These are phyloP conservation scores for Trapa incisa DNA, from an alignment of 345 rosid species.

Conservation along the genomic window DNA sequence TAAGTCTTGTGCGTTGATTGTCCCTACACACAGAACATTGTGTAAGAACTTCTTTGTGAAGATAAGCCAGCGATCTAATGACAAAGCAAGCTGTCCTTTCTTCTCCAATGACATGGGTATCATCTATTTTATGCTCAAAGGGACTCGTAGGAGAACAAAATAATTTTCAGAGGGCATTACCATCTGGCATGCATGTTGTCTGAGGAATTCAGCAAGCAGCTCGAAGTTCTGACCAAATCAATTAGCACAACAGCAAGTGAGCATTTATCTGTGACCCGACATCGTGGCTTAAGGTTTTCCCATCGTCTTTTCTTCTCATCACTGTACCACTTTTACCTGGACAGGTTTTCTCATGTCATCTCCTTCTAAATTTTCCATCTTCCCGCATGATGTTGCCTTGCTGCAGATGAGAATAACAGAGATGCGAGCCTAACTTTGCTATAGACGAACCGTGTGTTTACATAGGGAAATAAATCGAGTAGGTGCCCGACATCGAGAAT, in stretches of 20 bases:
- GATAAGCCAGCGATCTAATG: not conserved
- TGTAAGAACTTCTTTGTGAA: slow-evolving; percentile 1
- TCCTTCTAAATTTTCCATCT: not conserved
- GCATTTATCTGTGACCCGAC: not conserved
- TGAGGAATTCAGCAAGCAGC: too few species aligned
- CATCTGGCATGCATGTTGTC: too few species aligned
- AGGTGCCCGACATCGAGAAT: not conserved
- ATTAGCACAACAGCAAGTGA: too few species aligned
- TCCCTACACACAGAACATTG: not conserved
- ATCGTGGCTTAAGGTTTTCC: not conserved
- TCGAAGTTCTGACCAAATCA: too few species aligned
- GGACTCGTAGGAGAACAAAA: not conserved
- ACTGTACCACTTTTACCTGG: not conserved
- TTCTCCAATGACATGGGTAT: not conserved
- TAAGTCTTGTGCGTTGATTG: not conserved
- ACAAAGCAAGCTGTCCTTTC: slow-evolving; percentile 1
- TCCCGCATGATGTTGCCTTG: not conserved
- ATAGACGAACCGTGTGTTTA: too few species aligned
- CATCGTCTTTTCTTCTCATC: not conserved
- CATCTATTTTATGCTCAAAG: not conserved
- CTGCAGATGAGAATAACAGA: not conserved
- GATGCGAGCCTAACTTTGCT: too few species aligned
- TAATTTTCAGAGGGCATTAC: not conserved
- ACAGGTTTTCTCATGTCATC: not conserved
- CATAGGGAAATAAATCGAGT: not conserved